phyloP scores from a whole-genome alignment of 768 basidiomycete species.

The Boletus subcaerulescens region DNA sequence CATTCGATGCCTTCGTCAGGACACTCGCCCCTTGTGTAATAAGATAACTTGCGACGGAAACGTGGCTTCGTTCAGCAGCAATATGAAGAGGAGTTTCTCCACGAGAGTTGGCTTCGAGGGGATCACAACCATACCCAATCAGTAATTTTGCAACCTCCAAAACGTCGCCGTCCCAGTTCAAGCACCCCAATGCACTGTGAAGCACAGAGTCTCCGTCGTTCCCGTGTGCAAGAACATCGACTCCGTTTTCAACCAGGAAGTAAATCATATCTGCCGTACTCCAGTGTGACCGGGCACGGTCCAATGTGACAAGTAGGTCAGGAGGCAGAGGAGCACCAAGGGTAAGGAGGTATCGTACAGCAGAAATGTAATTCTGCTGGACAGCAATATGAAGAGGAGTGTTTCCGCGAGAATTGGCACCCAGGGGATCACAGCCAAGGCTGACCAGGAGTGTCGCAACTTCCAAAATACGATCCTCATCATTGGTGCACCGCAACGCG shows the following conservation, averaged over 20 bases:
- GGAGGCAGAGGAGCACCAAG: not conserved
- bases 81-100: not conserved
- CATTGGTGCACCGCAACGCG: not conserved
- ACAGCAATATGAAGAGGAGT: not conserved
- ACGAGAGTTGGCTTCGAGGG: not conserved
- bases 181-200: not conserved
- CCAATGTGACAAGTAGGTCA: not conserved
- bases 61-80: not conserved
- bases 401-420: not conserved
- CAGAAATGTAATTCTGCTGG: not conserved
- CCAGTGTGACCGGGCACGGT: too few relatives aligned
- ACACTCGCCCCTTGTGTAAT: not conserved
- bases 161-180: not conserved
- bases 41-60: not conserved
- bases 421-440: not conserved
- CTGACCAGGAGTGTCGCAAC: not conserved
- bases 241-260: not conserved
- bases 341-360: not conserved
- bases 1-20: not conserved
- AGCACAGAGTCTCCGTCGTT: not conserved
- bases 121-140: not conserved
- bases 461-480: not conserved
- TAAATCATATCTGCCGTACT: not conserved
- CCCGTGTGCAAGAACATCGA: not conserved
- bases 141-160: not conserved